Evolutionary conservation across 805 yeast genomes (phyloP).

Genomic region (Myxozyma lipomycoides): DNA sequence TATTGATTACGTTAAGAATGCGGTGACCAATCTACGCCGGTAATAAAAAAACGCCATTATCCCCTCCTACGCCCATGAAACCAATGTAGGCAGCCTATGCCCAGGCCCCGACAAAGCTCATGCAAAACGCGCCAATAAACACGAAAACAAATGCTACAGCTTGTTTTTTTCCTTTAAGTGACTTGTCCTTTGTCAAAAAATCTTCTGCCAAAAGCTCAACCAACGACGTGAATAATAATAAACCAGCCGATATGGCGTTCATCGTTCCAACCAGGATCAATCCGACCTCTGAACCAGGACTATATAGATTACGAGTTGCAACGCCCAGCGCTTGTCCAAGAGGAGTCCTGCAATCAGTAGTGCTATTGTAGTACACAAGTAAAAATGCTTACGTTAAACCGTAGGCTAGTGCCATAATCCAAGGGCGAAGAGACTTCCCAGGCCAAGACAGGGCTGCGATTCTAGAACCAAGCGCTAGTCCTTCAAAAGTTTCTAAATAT

Average conservation of each 20-base stretch:
- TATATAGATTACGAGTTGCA: neutral
- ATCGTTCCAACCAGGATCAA: neutral
- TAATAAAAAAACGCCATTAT: too few relatives aligned
- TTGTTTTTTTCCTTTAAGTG: neutral
- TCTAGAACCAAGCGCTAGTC: too few relatives aligned
- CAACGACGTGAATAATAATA: neutral
- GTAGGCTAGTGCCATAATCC: too few relatives aligned
- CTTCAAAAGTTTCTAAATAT: too few relatives aligned
- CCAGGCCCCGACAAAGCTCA: conserved; percentile 1
- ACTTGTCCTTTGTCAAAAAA: neutral
- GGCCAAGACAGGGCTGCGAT: too few relatives aligned
- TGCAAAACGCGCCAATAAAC: conserved; percentile 1
- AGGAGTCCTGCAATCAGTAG: conserved; percentile 49
- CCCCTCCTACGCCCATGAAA: too few relatives aligned
- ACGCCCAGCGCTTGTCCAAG: neutral
- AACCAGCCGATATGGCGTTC: neutral
- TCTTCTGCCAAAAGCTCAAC: conserved; percentile 1
- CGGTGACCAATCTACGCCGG: too few relatives aligned
- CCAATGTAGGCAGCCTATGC: too few relatives aligned
- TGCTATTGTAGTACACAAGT: conserved; percentile 57
- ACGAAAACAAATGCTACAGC: neutral
- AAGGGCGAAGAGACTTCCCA: too few relatives aligned
- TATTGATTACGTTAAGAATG: too few relatives aligned
- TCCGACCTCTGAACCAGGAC: neutral
- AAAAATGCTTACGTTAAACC: conserved; percentile 65